These are phyloP conservation scores for Kluyveromyces aestuarii DNA, from an alignment of 805 yeast species.

Conservation along the genomic window DNA sequence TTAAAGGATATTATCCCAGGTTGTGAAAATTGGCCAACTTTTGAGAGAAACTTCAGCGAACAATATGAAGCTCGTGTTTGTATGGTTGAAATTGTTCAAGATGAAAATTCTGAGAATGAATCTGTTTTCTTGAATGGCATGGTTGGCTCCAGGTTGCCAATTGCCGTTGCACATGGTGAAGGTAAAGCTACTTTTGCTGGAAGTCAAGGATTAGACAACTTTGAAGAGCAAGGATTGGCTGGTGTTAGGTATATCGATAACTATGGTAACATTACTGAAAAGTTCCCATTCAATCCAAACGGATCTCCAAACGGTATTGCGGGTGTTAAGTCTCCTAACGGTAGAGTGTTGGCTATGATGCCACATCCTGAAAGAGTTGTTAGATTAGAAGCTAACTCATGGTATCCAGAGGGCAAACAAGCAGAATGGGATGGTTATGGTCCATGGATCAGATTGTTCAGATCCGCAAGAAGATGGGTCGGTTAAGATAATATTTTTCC, in stretches of 20 bases:
- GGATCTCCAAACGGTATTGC: slow-evolving; percentile 92
- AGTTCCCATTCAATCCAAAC: slow-evolving; percentile 91
- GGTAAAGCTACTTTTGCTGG: slow-evolving; percentile 74
- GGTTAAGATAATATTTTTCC: slow-evolving; percentile 23
- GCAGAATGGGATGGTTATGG: slow-evolving; percentile 73
- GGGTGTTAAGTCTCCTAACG: slow-evolving; percentile 83
- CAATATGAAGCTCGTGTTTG: slow-evolving; percentile 94
- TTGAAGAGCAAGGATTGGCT: slow-evolving; percentile 45
- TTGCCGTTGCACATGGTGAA: slow-evolving; percentile 98
- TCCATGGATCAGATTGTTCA: slow-evolving; percentile 92
- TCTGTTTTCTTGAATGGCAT: slow-evolving; percentile 76
- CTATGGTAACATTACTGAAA: slow-evolving; percentile 74
- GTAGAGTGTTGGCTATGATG: slow-evolving; percentile 97
- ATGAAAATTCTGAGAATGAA: slow-evolving; percentile 35
- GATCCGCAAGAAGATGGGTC: slow-evolving; percentile 93
- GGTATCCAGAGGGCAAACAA: slow-evolving; percentile 61
- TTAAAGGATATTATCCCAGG: slow-evolving; percentile 82
- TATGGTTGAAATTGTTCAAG: slow-evolving; percentile 70
- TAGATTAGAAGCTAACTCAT: slow-evolving; percentile 82
- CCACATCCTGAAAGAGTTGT: slow-evolving; percentile 97
- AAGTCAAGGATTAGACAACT: slow-evolving; percentile 36
- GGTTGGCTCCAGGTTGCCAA: slow-evolving; percentile 91
- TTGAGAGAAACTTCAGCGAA: slow-evolving; percentile 83
- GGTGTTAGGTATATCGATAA: slow-evolving; percentile 83
- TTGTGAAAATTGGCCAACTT: slow-evolving; percentile 84